phyloP scores from a whole-genome alignment of 345 rosid genomes.

The Litchi chinensis region DNA sequence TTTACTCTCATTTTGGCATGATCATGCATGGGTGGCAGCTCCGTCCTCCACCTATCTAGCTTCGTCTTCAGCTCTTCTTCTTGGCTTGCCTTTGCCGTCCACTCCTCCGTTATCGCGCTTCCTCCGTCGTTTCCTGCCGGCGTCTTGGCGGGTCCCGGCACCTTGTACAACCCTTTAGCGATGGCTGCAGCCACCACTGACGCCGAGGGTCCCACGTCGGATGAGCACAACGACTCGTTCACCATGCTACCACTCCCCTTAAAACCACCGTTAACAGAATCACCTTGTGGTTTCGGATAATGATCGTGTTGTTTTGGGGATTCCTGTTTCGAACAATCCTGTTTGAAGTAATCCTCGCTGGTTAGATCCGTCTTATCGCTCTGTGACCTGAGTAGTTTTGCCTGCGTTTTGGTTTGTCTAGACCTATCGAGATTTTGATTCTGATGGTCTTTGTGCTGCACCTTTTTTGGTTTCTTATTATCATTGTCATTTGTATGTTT shows the following conservation, averaged over 20 bases:
- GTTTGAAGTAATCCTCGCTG: slow-evolving; percentile 26
- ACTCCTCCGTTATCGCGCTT: slow-evolving; percentile 53
- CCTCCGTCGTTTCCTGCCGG: slow-evolving; percentile 26
- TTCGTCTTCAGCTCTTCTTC: slow-evolving; percentile 57
- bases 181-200: slow-evolving; percentile 96
- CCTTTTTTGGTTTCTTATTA: not conserved
- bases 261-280: not conserved
- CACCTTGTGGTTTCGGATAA: slow-evolving; percentile 5
- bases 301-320: too few species aligned
- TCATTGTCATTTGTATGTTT: not conserved
- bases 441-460: not conserved
- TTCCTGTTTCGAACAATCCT: not conserved
- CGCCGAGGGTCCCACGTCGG: slow-evolving; percentile 92
- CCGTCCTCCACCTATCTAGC: slow-evolving; percentile 74
- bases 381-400: slow-evolving; percentile 53
- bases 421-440: not conserved
- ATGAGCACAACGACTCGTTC: slow-evolving; percentile 54
- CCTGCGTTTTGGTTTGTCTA: not conserved
- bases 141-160: slow-evolving; percentile 29
- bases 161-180: slow-evolving; percentile 71
- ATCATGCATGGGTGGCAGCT: slow-evolving; percentile 42
- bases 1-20: slow-evolving; percentile 21
- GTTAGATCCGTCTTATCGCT: slow-evolving; percentile 70
- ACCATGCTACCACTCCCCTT: slow-evolving; percentile 53
- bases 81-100: slow-evolving; percentile 49